Percentiles rank a stretch among this genome's conserved stretches.
These are phyloP conservation scores for Ophiobolus disseminans DNA, from an alignment of 2,329 filamentous ascomycete genomes.

Conservation along the genomic window DNA sequence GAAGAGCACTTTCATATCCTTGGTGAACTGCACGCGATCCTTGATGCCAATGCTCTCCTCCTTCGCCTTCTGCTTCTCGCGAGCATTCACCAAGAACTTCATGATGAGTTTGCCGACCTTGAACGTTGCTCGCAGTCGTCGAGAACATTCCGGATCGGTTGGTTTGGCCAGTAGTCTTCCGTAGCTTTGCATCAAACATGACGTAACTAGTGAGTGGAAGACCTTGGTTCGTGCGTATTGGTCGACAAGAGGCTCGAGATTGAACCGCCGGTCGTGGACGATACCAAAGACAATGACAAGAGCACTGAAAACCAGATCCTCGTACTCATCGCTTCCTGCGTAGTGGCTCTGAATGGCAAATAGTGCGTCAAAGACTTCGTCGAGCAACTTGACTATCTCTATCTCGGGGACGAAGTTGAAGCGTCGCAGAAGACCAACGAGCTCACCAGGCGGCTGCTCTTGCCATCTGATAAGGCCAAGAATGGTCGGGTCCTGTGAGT, in stretches of 20 bases:
- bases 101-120: constrained; percentile 94
- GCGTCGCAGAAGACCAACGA: constrained; percentile 77
- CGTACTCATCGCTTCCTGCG: constrained; percentile 88
- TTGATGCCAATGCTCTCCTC: constrained; percentile 87
- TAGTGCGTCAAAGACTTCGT: constrained; percentile 86
- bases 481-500: constrained; percentile 89
- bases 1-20: constrained; percentile 86
- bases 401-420: constrained; percentile 95
- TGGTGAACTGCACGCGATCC: constrained; percentile 75
- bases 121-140: constrained; percentile 87
- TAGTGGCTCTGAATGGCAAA: constrained; percentile 92
- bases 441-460: constrained; percentile 72
- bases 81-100: constrained; percentile 91
- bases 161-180: constrained; percentile 82
- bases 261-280: constrained; percentile 92
- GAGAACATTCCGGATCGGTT: constrained; percentile 80
- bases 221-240: constrained; percentile 88
- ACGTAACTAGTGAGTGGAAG: constrained; percentile 90
- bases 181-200: constrained; percentile 86
- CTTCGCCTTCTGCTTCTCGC: constrained; percentile 85
- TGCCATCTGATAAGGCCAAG: constrained; percentile 87
- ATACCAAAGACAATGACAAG: constrained; percentile 90
- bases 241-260: constrained; percentile 87
- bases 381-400: constrained; percentile 92
- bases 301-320: constrained; percentile 90